phyloP scores from a whole-genome alignment of 2,329 filamentous ascomycete genomes.

The Calcarisporium arbuscula region DNA sequence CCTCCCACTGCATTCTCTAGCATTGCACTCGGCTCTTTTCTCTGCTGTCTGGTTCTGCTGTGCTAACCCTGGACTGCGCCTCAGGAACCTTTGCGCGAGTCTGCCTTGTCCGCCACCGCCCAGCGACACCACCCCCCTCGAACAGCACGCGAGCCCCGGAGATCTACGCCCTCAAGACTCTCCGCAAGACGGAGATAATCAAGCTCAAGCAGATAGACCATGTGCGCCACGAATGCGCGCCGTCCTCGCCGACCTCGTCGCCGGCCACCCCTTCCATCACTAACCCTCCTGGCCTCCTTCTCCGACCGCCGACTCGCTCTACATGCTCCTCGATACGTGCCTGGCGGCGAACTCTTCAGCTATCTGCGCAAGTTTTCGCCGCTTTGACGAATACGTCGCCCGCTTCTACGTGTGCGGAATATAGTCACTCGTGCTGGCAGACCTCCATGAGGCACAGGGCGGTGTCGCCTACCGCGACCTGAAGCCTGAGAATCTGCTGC shows the following conservation, averaged over 20 bases:
- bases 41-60: no score
- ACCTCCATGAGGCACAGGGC: conserved; percentile 70
- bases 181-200: conserved; percentile 68
- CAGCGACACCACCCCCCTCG: no score
- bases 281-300: conserved; percentile 69
- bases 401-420: conserved; percentile 80
- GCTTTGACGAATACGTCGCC: conserved; percentile 72
- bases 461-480: conserved; percentile 75
- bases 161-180: conserved; percentile 77
- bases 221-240: conserved; percentile 76
- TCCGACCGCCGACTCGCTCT: conserved; percentile 73
- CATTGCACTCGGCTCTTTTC: no score
- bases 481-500: conserved; percentile 76
- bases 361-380: conserved; percentile 70
- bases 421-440: conserved; percentile 78
- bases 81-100: conserved; percentile 75
- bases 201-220: conserved; percentile 83
- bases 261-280: conserved; percentile 82
- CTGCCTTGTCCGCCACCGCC: conserved; percentile 68
- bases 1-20: conserved; percentile 7
- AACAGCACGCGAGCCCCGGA: conserved; percentile 35
- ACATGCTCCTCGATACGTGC: conserved; percentile 78
- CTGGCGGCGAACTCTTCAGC: conserved; percentile 78
- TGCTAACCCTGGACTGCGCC: no score
- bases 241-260: conserved; percentile 69